Evolutionary conservation across 2,329 filamentous ascomycete species (phyloP).

Genomic region (Stagonosporopsis rhizophila): DNA sequence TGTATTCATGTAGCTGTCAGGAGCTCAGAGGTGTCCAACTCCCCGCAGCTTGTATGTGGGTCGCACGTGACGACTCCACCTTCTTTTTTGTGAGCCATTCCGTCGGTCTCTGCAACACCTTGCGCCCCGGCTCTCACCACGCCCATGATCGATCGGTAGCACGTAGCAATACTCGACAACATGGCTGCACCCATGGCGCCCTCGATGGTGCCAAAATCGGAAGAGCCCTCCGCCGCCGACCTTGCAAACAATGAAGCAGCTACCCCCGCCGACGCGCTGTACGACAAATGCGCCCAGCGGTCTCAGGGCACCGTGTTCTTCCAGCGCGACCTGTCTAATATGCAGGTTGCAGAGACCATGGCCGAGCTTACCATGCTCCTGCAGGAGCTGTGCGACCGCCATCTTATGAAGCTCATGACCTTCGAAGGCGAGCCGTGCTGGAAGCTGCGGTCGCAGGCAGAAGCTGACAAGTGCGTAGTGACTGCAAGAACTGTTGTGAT

Average conservation of each 20-base stretch:
- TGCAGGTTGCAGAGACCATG: constrained; percentile 47
- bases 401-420: constrained; percentile 49
- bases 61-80: constrained; percentile 11
- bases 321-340: constrained; percentile 49
- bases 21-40: constrained; percentile 9
- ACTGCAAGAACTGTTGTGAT: neutral
- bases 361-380: constrained; percentile 41
- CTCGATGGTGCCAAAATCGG: constrained; percentile 29
- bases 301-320: constrained; percentile 48
- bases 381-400: constrained; percentile 43
- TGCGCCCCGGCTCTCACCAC: constrained; percentile 10
- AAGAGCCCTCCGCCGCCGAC: constrained; percentile 19
- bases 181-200: constrained; percentile 36
- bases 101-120: neutral
- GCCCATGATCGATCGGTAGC: constrained; percentile 36
- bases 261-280: constrained; percentile 43
- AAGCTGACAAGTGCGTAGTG: constrained; percentile 46
- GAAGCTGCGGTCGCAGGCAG: constrained; percentile 44
- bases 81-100: constrained; percentile 18
- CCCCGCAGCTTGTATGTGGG: constrained; percentile 5
- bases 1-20: neutral
- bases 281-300: constrained; percentile 48
- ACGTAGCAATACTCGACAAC: constrained; percentile 6
- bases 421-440: constrained; percentile 48
- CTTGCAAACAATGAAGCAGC: constrained; percentile 19